These are phyloP conservation scores for Naegleria lovaniensis DNA, from an alignment of 208 protist genomes.

Conservation along the genomic window DNA sequence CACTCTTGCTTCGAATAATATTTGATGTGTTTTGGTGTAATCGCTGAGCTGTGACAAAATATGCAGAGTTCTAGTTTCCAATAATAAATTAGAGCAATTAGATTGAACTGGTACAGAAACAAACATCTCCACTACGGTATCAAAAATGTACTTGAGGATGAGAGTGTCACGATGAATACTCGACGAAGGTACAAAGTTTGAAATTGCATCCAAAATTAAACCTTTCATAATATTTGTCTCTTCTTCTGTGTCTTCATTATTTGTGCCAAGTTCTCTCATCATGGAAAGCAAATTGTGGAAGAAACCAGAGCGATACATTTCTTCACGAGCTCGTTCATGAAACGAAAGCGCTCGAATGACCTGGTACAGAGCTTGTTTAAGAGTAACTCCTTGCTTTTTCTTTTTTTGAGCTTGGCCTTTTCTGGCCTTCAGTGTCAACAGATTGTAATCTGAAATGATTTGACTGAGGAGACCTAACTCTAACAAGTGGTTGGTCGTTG, in stretches of 20 bases:
- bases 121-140: not conserved
- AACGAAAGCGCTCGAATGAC: not conserved
- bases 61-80: not conserved
- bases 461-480: not conserved
- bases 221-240: not conserved
- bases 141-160: not conserved
- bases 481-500: not conserved
- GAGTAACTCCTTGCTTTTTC: not conserved
- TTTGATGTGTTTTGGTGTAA: not conserved
- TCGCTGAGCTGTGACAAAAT: not conserved
- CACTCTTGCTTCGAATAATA: not conserved
- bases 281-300: not conserved
- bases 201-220: not conserved
- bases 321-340: not conserved
- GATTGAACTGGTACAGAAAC: not conserved
- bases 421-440: not conserved
- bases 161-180: not conserved
- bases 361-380: not conserved
- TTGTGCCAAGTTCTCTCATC: not conserved
- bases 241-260: not conserved
- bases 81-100: not conserved
- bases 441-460: not conserved
- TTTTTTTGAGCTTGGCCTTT: not conserved
- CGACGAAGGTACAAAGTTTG: constrained; percentile 2
- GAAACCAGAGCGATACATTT: not conserved